Percentiles rank a stretch among this genome's conserved stretches.
Conservation (phyloP, 1,284 basidiomycete species). For the Ganoderma meredithae region DNA sequence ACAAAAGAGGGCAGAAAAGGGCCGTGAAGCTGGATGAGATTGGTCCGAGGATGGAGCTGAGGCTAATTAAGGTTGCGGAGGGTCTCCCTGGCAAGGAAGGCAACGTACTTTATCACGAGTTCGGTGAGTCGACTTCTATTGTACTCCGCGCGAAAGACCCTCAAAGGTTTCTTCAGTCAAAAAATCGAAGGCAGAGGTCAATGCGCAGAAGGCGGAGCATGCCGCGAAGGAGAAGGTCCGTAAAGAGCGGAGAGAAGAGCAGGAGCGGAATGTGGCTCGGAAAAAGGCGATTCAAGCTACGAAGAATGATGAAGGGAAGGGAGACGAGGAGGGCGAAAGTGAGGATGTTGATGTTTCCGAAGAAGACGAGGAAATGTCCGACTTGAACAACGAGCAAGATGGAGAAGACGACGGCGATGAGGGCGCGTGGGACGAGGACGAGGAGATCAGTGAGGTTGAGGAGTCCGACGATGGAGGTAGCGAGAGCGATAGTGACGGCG, state of each 20-base stretch:
- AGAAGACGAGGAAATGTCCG: constrained; percentile 45
- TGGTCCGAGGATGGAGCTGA: constrained; percentile 94
- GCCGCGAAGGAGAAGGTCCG: constrained; percentile 78
- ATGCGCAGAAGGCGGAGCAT: constrained; percentile 74
- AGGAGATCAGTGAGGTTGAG: constrained; percentile 67
- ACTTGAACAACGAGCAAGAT: constrained; percentile 46
- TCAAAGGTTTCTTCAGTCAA: constrained; percentile 61
- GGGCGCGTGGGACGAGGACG: constrained; percentile 68
- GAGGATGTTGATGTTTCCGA: constrained; percentile 52
- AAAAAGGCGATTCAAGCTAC: constrained; percentile 64
- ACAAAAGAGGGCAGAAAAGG: constrained; percentile 88
- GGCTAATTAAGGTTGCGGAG: constrained; percentile 93
- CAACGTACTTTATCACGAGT: constrained; percentile 90
- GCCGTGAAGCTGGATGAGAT: constrained; percentile 95
- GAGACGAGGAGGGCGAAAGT: constrained; percentile 48
- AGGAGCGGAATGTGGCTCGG: constrained; percentile 85
- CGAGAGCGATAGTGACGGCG: constrained; percentile 46
- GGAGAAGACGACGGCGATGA: constrained; percentile 53
- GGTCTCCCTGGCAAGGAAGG: constrained; percentile 92
- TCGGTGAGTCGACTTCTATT: constrained; percentile 61
- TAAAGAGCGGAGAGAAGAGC: constrained; percentile 83
- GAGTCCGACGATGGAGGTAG: constrained; percentile 44
- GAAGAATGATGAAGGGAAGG: constrained; percentile 48
- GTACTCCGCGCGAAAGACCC: neutral
- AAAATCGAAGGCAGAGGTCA: constrained; percentile 79